Evolutionary conservation across 1,284 basidiomycete species (phyloP), one percentile per base, ranked within the genome.

Genomic region (Inonotus hispidus): DNA sequence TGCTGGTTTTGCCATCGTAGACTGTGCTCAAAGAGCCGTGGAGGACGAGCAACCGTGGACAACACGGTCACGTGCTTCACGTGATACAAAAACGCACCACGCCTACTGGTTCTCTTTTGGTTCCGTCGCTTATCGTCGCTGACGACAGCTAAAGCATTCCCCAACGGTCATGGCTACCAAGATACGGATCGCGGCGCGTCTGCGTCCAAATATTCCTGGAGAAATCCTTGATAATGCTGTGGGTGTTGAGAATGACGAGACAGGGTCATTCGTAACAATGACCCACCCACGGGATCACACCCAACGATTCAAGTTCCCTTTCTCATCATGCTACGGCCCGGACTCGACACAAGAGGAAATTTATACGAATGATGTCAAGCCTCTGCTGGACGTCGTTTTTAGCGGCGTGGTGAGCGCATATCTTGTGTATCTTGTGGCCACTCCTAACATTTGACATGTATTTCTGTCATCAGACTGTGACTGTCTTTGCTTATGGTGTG

Each of bases 401-500:
- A 79, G 76, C 57, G 89, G 89, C 25, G 76, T 89, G 55, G 88
- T 90, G 68, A 16, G 47, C 39, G 10, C 46, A 49, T 14, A 49
- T 11, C 8, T 7, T 25, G 23, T 49, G 25, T 49, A 25, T 49
- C 25, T 10, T 43, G 25, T 53, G 32, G 21, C 32, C 47, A 13
- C 35, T 29, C 45, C 39, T 37, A 32, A 27, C n/a, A n/a, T 47
- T 11, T 38, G 19, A 56, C 29, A 10, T 35, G 35, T 52, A 39
- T 37, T 38, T 53, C 63, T 16, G 1, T 45, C 21, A 23, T 11
- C 3, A 90, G 87, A 90, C 87, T 0, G 86, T 90, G 3, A 90
- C 89, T 5, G 82, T 92, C 23, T 91, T 92, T 64, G 88, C 89
- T 0, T 92, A 92, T 71, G 89, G 89, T 7, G 89, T 92, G 16